These are phyloP conservation scores for Cordyceps sp. DNA, from an alignment of 2,329 filamentous ascomycete genomes.

Conservation along the genomic window DNA sequence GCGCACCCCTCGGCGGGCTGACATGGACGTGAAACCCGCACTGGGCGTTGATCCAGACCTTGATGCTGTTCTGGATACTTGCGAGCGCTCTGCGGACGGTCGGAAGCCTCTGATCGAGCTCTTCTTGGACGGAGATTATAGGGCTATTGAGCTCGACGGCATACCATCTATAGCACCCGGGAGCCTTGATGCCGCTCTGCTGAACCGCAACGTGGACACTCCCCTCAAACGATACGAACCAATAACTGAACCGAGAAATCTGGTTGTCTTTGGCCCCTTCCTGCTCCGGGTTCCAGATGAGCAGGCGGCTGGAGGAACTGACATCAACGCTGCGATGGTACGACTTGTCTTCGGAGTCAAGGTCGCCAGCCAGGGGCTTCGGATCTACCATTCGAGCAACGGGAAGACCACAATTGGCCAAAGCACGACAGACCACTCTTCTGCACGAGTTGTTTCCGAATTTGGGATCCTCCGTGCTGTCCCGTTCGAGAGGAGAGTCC, in stretches of 20 bases:
- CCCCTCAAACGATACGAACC: neutral
- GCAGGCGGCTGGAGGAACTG: neutral
- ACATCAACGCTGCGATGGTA: neutral
- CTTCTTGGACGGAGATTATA: slow-evolving; percentile 5
- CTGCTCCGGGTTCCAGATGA: neutral
- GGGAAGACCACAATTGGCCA: slow-evolving; percentile 7
- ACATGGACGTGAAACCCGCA: slow-evolving; percentile 12
- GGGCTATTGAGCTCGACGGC: slow-evolving; percentile 11
- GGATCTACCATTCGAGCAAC: slow-evolving; percentile 1
- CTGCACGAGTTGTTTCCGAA: neutral
- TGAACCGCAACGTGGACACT: neutral
- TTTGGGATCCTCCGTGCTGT: too few relatives aligned
- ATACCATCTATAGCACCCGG: slow-evolving; percentile 7
- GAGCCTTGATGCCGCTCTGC: neutral
- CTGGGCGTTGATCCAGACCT: slow-evolving; percentile 9
- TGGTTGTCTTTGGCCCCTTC: neutral
- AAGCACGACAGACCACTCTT: slow-evolving; percentile 6
- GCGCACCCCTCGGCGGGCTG: slow-evolving; percentile 4
- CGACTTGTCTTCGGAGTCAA: neutral
- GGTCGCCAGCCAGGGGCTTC: neutral
- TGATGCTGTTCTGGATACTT: slow-evolving; percentile 5
- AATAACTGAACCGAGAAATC: neutral
- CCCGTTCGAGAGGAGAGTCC: neutral
- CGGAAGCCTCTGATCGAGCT: slow-evolving; percentile 7
- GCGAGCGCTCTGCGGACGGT: slow-evolving; percentile 6